Evolutionary conservation across 2,329 filamentous ascomycete genomes (phyloP).

Genomic region (Neofusicoccum sp.): DNA sequence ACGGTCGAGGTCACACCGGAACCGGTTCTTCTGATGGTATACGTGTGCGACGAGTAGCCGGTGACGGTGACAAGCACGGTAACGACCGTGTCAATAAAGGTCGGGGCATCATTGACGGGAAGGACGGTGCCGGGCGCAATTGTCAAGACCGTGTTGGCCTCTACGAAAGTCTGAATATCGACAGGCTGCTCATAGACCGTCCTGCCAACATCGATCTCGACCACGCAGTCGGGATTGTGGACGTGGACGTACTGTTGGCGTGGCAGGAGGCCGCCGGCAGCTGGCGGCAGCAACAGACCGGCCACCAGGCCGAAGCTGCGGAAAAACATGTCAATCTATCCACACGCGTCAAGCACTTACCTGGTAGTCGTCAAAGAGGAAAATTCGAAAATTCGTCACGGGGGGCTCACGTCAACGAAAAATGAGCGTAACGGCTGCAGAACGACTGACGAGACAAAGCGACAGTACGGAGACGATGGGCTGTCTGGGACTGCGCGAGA

Average conservation of each 20-base stretch:
- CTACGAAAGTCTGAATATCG: neutral
- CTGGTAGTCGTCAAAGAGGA: neutral
- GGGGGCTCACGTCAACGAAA: neutral
- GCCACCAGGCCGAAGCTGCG: slow-evolving; percentile 15
- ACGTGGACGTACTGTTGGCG: neutral
- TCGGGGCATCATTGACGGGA: neutral
- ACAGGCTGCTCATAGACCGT: slow-evolving; percentile 14
- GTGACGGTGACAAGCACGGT: neutral
- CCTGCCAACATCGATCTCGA: neutral
- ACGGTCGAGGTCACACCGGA: neutral
- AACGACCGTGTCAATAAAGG: neutral
- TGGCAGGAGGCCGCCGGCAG: neutral
- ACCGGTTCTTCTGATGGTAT: neutral
- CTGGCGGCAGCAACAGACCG: slow-evolving; percentile 7
- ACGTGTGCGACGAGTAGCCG: neutral
- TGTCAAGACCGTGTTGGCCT: neutral
- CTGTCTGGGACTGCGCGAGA: neutral
- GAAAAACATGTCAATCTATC: slow-evolving; percentile 17
- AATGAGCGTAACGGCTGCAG: neutral
- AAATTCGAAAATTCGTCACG: neutral
- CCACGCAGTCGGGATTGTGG: slow-evolving; percentile 8
- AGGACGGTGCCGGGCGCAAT: neutral
- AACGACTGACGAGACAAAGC: neutral
- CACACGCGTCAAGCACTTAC: neutral
- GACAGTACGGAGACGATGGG: neutral